These are phyloP conservation scores for Anacardium occidentale DNA, from an alignment of 345 rosid species.

Conservation along the genomic window DNA sequence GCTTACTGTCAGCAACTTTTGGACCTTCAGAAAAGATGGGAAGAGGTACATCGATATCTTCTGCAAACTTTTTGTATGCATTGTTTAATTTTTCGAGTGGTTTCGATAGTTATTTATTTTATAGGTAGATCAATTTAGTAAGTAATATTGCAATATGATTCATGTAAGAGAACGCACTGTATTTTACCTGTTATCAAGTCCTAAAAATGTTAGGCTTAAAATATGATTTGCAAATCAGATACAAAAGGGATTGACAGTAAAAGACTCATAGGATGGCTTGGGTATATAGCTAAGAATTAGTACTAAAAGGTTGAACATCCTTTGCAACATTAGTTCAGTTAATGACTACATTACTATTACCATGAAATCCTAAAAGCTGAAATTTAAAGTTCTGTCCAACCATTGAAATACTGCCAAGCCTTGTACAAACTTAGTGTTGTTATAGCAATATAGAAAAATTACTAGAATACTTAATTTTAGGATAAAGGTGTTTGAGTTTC, in stretches of 20 bases:
- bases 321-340: no score
- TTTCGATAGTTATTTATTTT: no score
- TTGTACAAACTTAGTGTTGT: no score
- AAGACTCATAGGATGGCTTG: neutral
- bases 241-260: neutral
- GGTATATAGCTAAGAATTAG: neutral
- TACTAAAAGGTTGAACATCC: no score
- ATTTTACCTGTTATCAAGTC: neutral
- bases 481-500: no score
- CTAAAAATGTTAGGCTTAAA: neutral
- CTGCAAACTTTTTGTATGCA: no score
- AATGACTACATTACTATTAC: no score
- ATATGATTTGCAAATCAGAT: neutral
- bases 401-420: no score
- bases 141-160: neutral
- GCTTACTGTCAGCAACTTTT: slow-evolving; percentile 75
- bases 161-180: neutral
- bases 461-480: no score
- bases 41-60: slow-evolving; percentile 50
- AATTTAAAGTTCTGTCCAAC: no score
- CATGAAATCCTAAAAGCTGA: no score
- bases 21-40: slow-evolving; percentile 71
- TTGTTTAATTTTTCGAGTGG: neutral
- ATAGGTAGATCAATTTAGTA: neutral
- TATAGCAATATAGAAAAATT: no score